Conservation (phyloP, 345 rosid genomes). For the Brassica juncea region DNA sequence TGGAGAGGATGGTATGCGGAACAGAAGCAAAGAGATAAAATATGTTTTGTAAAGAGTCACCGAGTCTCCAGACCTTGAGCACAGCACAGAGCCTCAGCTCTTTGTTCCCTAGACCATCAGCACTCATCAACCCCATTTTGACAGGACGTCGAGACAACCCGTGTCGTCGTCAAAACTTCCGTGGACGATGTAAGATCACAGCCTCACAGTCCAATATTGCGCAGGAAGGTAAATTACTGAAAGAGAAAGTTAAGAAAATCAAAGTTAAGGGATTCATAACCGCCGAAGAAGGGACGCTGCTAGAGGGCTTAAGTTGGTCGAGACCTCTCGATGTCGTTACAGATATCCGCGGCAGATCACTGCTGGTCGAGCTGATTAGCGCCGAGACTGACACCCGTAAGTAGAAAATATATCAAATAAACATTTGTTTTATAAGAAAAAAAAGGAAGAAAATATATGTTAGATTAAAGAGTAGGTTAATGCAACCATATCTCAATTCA, state of each 20-base stretch:
- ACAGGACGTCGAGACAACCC: conserved; percentile 15
- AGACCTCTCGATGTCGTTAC: conserved; percentile 29
- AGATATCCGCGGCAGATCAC: conserved; percentile 34
- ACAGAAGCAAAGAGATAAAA: neutral
- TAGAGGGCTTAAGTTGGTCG: conserved; percentile 20
- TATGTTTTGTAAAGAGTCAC: conserved; percentile 36
- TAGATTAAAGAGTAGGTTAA: neutral
- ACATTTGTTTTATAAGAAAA: neutral
- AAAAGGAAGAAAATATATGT: neutral
- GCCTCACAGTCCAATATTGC: conserved; percentile 29
- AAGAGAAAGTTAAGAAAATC: neutral
- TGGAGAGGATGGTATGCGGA: conserved; percentile 17
- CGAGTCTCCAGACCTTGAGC: conserved; percentile 29
- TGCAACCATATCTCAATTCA: neutral
- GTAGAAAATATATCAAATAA: neutral
- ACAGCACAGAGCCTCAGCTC: conserved; percentile 20
- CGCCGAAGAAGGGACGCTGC: conserved; percentile 24
- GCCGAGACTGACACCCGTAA: conserved; percentile 16
- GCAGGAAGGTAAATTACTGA: conserved; percentile 2
- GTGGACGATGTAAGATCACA: conserved; percentile 30
- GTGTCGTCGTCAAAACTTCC: conserved; percentile 1
- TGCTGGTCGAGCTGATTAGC: conserved; percentile 39
- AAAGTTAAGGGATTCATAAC: conserved; percentile 38
- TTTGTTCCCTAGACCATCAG: conserved; percentile 30
- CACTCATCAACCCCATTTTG: conserved; percentile 7